A percentile compares a stretch with the other conserved stretches of the same genome.
phyloP scores from a whole-genome alignment of 139 green algal species.

The Micractinium sp. region DNA sequence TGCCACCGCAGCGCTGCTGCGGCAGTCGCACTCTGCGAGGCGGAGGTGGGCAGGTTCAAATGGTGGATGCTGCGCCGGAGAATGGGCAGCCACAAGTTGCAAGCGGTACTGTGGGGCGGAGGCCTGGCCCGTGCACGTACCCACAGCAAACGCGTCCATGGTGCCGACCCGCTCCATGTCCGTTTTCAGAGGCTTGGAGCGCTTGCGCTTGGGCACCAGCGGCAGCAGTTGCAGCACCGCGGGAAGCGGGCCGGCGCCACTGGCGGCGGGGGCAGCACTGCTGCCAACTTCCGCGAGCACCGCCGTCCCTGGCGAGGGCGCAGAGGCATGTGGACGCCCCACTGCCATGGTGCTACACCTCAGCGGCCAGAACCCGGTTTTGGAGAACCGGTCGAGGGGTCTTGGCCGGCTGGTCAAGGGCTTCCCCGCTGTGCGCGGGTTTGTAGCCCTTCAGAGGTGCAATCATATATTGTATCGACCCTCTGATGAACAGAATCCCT shows the following conservation, averaged over 20 bases:
- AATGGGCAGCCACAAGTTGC: background rate
- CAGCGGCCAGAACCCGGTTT: no score
- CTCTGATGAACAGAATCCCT: no score
- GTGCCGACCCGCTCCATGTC: background rate
- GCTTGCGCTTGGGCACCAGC: slow-evolving; percentile 11
- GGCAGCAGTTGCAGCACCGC: background rate
- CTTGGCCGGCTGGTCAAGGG: no score
- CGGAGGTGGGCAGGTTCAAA: background rate
- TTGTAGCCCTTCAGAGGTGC: no score
- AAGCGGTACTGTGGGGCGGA: background rate
- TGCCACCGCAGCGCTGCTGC: background rate
- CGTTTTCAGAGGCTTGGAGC: background rate
- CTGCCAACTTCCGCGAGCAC: no score
- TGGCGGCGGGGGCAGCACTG: no score
- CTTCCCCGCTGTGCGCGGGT: no score
- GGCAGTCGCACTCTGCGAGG: slow-evolving; percentile 31
- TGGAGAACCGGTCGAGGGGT: no score
- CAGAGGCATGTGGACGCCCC: no score
- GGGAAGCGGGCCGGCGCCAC: background rate
- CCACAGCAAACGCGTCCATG: background rate
- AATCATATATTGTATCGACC: no score
- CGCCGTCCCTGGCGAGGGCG: no score
- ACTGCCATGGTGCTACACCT: no score
- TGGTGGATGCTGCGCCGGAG: background rate
- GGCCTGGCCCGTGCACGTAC: background rate